Conservation (phyloP, 805 yeast genomes). For the Hemisphaericaspora nanyangensis region DNA sequence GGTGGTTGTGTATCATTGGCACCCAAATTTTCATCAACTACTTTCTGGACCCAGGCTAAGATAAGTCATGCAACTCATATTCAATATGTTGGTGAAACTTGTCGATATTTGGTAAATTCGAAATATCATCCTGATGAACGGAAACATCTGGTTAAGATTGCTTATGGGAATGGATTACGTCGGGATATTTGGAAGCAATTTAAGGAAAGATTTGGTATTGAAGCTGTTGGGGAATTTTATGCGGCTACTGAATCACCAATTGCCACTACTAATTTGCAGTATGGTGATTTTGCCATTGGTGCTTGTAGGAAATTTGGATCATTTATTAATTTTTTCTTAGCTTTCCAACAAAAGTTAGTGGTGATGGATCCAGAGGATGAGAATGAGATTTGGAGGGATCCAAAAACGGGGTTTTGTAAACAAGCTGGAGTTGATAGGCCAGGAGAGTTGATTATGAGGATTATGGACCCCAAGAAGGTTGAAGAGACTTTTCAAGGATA, state of each 20-base stretch:
- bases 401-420: constrained; percentile 57
- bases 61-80: constrained; percentile 70
- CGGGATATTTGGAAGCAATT: constrained; percentile 84
- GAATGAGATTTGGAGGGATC: constrained; percentile 64
- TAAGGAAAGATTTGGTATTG: constrained; percentile 70
- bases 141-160: constrained; percentile 58
- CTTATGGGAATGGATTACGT: constrained; percentile 89
- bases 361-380: constrained; percentile 81
- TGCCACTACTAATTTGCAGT: constrained; percentile 78
- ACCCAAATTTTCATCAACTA: constrained; percentile 75
- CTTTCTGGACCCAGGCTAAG: constrained; percentile 87
- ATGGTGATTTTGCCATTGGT: constrained; percentile 78
- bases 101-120: constrained; percentile 74
- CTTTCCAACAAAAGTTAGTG: constrained; percentile 56
- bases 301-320: constrained; percentile 82
- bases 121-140: constrained; percentile 63
- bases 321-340: constrained; percentile 48
- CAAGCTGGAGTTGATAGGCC: constrained; percentile 59
- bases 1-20: constrained; percentile 80
- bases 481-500: constrained; percentile 86
- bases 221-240: constrained; percentile 83
- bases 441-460: constrained; percentile 82
- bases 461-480: constrained; percentile 59
- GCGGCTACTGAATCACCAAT: constrained; percentile 93
- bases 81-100: constrained; percentile 94